Percentiles rank a stretch among this genome's conserved stretches.
phyloP scores from a whole-genome alignment of 2,329 filamentous ascomycete genomes.

The Colletotrichum sublineola region DNA sequence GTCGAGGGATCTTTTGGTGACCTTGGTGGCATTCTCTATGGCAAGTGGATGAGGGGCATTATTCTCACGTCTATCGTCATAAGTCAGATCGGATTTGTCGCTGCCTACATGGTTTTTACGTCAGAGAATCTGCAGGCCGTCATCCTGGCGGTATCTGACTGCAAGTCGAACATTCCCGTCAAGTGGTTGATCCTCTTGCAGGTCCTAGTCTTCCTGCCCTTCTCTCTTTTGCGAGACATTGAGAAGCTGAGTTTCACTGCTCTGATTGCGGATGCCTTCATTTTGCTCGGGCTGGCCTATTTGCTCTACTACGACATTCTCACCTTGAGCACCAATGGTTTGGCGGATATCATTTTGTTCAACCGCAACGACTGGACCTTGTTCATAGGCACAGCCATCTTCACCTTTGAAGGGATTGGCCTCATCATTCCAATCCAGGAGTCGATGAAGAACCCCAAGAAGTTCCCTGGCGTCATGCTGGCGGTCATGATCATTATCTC shows the following conservation, averaged over 20 bases:
- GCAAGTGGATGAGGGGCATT: constrained; percentile 87
- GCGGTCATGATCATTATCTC: constrained; percentile 97
- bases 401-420: constrained; percentile 84
- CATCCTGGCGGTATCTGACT: constrained; percentile 90
- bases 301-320: constrained; percentile 95
- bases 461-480: constrained; percentile 90
- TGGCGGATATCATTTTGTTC: constrained; percentile 90
- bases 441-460: constrained; percentile 85
- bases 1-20: constrained; percentile 97
- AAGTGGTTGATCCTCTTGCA: constrained; percentile 94
- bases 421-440: constrained; percentile 83
- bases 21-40: constrained; percentile 92
- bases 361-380: constrained; percentile 94
- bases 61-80: constrained; percentile 94
- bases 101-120: constrained; percentile 97
- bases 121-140: constrained; percentile 96
- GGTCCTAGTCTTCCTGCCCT: constrained; percentile 93
- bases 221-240: constrained; percentile 95
- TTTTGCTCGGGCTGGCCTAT: constrained; percentile 90
- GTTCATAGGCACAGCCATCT: constrained; percentile 98
- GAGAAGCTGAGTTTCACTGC: constrained; percentile 97
- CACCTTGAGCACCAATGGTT: constrained; percentile 80
- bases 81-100: constrained; percentile 94
- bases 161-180: constrained; percentile 86
- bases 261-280: constrained; percentile 93